Percentiles rank a stretch among this genome's conserved stretches.
Evolutionary conservation across 306 rosid species (phyloP).

Genomic region (Cucumis sativus): DNA sequence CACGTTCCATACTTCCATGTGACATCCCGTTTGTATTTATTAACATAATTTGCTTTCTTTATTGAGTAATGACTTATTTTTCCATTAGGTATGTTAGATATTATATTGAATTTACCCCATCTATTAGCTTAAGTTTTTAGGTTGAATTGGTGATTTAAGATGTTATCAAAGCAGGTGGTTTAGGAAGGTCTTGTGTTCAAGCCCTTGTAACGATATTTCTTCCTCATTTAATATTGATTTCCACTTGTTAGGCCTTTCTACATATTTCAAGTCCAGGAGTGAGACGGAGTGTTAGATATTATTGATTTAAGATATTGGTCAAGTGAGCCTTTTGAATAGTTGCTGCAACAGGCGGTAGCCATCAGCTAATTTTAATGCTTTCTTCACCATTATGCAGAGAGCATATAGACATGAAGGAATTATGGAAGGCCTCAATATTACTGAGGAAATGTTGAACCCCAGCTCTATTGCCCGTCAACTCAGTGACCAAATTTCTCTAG

Average conservation of each 20-base stretch:
- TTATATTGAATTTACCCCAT: too few species aligned
- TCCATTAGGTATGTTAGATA: too few species aligned
- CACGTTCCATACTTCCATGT: not conserved
- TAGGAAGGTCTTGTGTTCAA: too few species aligned
- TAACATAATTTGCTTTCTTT: not conserved
- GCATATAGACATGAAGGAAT: conserved; percentile 43
- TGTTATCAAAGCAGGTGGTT: too few species aligned
- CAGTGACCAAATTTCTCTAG: conserved; percentile 62
- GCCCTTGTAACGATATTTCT: too few species aligned
- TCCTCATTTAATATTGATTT: too few species aligned
- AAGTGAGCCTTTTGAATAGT: not conserved
- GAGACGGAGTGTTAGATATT: too few species aligned
- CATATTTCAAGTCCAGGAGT: too few species aligned
- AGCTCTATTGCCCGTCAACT: conserved; percentile 49
- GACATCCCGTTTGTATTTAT: not conserved
- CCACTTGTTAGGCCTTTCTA: too few species aligned
- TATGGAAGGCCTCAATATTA: conserved; percentile 59
- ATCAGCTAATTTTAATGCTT: not conserved
- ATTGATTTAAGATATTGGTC: not conserved
- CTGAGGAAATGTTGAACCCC: conserved; percentile 58
- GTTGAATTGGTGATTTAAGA: too few species aligned
- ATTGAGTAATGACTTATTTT: not conserved
- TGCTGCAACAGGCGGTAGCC: not conserved
- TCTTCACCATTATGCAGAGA: conserved; percentile 26
- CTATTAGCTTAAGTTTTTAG: too few species aligned